Base-by-base conservation (phyloP, 2,329 filamentous ascomycete genomes). In the Pseudogymnoascus sp. region DNA sequence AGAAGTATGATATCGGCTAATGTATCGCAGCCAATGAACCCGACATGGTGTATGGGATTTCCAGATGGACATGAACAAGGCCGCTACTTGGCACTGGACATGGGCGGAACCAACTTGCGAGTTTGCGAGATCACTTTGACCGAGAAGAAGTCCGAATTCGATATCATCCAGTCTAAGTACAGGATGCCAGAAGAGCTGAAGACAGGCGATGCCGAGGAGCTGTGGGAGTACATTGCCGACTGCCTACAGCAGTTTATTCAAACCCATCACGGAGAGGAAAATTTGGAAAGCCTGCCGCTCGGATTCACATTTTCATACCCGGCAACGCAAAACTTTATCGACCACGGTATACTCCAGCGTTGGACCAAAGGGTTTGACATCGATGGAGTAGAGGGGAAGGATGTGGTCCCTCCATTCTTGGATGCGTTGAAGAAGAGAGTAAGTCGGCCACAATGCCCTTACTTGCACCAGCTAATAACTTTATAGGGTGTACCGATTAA, bases 311-410 rank as follows among this genome's bases (percentile, higher is more conserved):
- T 98, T 79, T 96, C 91, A 3, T 97, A 96, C 75, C 93, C 93
- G 2, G 93, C 92, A 14, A 95, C 90, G 0, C 93, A 97, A 76
- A 86, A 96, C 70, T 93, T 92, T 77, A 93, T 97, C 72, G 91
- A 97, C 70, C 90, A 96, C 75, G 93, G 93, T 69, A 83, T 96
- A 40, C 83, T 97, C 64, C 93, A 97, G 77, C 87, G 92, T 70
- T 98, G 93, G 93, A 97, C 93, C 69, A 98, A 98, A 81, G 93
- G 93, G 2, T 97, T 97, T 73, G 93, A 97, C 74, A 96, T 98
- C 75, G 83, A 87, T 26, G 93, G 91, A 40, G 91, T 97, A 50
- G 93, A 97, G 79, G 93, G 93, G 61, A 72, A 93, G 59, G 93
- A 98, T 71, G 89, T 96, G 28, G 92, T 96, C 8, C 90, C 91